Percentiles rank a stretch among this genome's conserved stretches.
Evolutionary conservation across 1,284 basidiomycete species (phyloP).

Genomic region (Irpex sp.): DNA sequence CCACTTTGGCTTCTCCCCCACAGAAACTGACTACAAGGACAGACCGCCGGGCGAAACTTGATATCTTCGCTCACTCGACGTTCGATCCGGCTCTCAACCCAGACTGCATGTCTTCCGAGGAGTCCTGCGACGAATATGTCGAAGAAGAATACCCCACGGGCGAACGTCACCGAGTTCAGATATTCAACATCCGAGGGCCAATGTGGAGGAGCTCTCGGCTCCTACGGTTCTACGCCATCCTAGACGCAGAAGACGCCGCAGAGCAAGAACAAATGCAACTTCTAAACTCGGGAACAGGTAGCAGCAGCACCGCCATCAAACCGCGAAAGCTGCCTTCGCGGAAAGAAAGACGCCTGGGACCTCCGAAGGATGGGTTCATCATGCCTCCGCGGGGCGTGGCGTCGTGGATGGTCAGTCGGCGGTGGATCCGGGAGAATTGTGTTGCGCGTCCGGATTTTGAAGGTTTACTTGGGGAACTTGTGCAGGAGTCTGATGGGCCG

Average conservation of each 20-base stretch:
- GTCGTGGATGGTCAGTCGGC: slow-evolving; percentile 70
- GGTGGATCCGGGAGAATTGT: slow-evolving; percentile 45
- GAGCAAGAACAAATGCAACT: slow-evolving; percentile 26
- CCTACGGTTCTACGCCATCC: slow-evolving; percentile 46
- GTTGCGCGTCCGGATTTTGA: slow-evolving; percentile 40
- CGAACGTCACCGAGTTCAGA: slow-evolving; percentile 18
- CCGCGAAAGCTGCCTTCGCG: slow-evolving; percentile 53
- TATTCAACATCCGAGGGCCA: slow-evolving; percentile 49
- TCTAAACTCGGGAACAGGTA: background rate
- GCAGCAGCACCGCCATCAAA: slow-evolving; percentile 23
- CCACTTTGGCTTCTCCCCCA: background rate
- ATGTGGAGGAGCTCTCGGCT: slow-evolving; percentile 60
- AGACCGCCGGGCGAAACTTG: slow-evolving; percentile 47
- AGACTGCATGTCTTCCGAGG: slow-evolving; percentile 76
- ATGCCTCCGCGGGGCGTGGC: slow-evolving; percentile 59
- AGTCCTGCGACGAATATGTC: slow-evolving; percentile 52
- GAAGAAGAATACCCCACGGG: slow-evolving; percentile 19
- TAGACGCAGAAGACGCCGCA: slow-evolving; percentile 51
- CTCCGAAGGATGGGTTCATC: slow-evolving; percentile 48
- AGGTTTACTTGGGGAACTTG: slow-evolving; percentile 33
- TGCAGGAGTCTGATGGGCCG: slow-evolving; percentile 32
- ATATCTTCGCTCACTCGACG: slow-evolving; percentile 47
- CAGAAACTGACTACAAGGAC: slow-evolving; percentile 65
- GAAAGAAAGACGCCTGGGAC: slow-evolving; percentile 48
- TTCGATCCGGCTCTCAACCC: slow-evolving; percentile 65